phyloP scores from a whole-genome alignment of 2,329 filamentous ascomycete species.

The Gremmenia infestans region DNA sequence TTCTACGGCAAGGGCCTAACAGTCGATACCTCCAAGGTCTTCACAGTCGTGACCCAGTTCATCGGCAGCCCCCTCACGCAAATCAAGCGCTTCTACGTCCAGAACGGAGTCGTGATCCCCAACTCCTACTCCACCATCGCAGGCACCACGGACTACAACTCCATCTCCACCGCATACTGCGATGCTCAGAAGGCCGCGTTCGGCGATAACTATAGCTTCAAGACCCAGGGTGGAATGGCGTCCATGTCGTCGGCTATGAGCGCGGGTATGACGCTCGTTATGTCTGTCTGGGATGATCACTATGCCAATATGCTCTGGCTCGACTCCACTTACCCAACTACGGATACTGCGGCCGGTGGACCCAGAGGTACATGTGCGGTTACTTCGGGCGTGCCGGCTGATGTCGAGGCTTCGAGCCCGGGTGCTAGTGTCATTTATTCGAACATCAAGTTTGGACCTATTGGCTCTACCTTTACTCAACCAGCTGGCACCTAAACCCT shows the following conservation, averaged over 20 bases:
- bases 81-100: conserved; percentile 34
- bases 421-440: conserved; percentile 39
- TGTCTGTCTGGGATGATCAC: conserved; percentile 54
- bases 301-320: conserved; percentile 69
- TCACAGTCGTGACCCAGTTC: conserved; percentile 58
- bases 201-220: conserved; percentile 48
- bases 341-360: conserved; percentile 41
- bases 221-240: conserved; percentile 49
- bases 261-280: conserved; percentile 59
- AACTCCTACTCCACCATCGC: conserved; percentile 43
- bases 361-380: conserved; percentile 51
- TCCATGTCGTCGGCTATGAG: conserved; percentile 50
- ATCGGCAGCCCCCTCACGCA: conserved; percentile 46
- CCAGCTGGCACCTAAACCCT: background rate
- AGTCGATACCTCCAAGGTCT: conserved; percentile 47
- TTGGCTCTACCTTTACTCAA: conserved; percentile 28
- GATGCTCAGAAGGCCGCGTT: conserved; percentile 50
- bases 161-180: conserved; percentile 55
- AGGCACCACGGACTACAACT: conserved; percentile 42
- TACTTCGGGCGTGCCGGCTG: conserved; percentile 45
- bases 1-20: conserved; percentile 53
- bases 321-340: conserved; percentile 58
- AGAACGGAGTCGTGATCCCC: conserved; percentile 47
- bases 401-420: conserved; percentile 42
- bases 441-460: conserved; percentile 31